Percentiles rank a stretch among this genome's conserved stretches.
Evolutionary conservation across 768 basidiomycete genomes (phyloP).

Genomic region (Tricholoma bakamatsutake): DNA sequence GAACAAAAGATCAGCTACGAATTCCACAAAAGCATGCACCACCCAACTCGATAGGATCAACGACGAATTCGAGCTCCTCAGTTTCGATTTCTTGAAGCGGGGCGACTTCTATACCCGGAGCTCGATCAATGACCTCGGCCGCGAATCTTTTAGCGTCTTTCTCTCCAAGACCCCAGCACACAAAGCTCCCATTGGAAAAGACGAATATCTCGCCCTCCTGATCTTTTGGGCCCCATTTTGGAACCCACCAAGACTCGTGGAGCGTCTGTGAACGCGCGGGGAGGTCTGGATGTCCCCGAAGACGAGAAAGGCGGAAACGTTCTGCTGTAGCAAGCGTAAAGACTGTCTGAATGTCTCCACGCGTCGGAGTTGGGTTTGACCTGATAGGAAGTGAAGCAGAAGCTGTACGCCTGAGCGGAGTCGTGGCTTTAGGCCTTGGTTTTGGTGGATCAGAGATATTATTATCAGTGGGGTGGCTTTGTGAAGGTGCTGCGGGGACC

Average conservation of each 20-base stretch:
- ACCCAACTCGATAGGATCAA: constrained; percentile 82
- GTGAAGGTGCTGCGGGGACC: neutral
- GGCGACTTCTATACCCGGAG: constrained; percentile 54
- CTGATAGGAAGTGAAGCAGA: constrained; percentile 84
- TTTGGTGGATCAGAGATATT: constrained; percentile 29
- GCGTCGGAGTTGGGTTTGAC: constrained; percentile 79
- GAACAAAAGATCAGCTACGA: constrained; percentile 9
- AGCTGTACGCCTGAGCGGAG: constrained; percentile 76
- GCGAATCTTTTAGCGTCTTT: constrained; percentile 67
- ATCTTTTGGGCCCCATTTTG: constrained; percentile 53
- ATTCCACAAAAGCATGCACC: constrained; percentile 16
- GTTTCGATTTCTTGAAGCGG: constrained; percentile 68
- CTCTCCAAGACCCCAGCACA: constrained; percentile 85
- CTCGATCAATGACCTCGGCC: constrained; percentile 49
- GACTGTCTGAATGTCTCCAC: constrained; percentile 71
- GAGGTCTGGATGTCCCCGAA: constrained; percentile 46
- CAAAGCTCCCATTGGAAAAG: constrained; percentile 83
- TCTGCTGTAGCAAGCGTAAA: constrained; percentile 87
- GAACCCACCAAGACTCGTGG: constrained; percentile 79
- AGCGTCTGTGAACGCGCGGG: constrained; percentile 51
- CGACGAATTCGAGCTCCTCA: constrained; percentile 90
- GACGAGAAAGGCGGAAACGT: constrained; percentile 62
- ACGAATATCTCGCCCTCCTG: constrained; percentile 81
- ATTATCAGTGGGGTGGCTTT: neutral
- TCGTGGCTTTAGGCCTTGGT: constrained; percentile 76